Conservation (phyloP, 139 green algal species). For the Chlorella sp. region DNA sequence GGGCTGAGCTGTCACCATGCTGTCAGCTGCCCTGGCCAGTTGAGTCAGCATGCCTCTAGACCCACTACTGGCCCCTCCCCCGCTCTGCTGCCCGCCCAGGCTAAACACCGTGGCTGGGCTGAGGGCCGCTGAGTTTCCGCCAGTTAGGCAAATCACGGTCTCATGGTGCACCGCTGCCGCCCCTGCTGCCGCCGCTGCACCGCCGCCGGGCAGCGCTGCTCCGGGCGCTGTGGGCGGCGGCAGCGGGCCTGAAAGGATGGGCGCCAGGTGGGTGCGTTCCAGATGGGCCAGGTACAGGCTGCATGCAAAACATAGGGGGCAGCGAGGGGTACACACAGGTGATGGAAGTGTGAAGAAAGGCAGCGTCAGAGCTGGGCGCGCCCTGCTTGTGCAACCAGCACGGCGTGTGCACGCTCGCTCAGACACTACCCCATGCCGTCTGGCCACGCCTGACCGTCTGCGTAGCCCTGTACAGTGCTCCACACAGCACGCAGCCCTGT, state of each 20-base stretch:
- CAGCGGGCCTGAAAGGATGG: slow-evolving; percentile 54
- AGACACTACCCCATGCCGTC: background rate
- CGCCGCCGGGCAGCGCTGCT: background rate
- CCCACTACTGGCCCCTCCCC: background rate
- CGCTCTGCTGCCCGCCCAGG: background rate
- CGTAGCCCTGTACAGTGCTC: background rate
- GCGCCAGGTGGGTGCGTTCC: slow-evolving; percentile 70
- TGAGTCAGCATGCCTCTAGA: background rate
- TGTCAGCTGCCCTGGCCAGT: slow-evolving; percentile 21
- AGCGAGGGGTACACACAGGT: background rate
- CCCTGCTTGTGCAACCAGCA: background rate
- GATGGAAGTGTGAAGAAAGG: background rate
- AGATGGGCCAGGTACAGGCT: slow-evolving; percentile 89
- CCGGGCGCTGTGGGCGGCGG: background rate
- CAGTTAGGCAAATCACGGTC: background rate
- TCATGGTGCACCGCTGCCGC: slow-evolving; percentile 6
- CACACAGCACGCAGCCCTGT: too few relatives aligned
- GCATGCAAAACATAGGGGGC: slow-evolving; percentile 52
- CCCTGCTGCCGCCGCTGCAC: background rate
- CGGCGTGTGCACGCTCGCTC: background rate
- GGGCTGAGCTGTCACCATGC: background rate
- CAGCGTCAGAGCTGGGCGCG: too few relatives aligned
- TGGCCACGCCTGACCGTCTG: background rate
- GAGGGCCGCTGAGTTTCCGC: background rate
- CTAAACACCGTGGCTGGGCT: slow-evolving; percentile 9